These are phyloP conservation scores for Fusarium palustre DNA, from an alignment of 2,329 filamentous ascomycete genomes.

Conservation along the genomic window DNA sequence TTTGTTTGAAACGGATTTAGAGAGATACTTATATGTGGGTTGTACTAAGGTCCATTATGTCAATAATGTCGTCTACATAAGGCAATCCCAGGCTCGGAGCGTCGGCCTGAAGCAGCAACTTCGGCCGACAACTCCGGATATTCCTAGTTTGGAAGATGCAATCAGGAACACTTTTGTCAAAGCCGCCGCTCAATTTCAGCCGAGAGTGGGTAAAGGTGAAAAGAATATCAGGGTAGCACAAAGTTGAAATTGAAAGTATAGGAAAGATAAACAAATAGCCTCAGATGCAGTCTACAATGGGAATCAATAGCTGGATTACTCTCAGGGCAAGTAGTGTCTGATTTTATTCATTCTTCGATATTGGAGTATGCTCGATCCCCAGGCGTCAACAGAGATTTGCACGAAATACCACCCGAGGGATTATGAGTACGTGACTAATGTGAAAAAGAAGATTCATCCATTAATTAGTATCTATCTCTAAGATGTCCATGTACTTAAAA, in stretches of 20 bases:
- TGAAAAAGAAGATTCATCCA: background rate
- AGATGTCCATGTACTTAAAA: fast-evolving
- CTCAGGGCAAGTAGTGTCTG: too few relatives aligned
- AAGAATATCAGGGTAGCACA: background rate
- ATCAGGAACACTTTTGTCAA: background rate
- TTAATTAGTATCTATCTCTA: background rate
- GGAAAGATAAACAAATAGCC: too few relatives aligned
- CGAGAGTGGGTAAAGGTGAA: background rate
- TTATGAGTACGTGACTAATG: background rate
- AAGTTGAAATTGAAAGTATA: background rate
- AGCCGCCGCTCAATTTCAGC: background rate
- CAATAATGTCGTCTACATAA: background rate
- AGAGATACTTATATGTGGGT: conserved; percentile 2
- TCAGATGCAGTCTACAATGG: too few relatives aligned
- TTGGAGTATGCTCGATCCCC: too few relatives aligned
- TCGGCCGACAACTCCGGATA: conserved; percentile 8
- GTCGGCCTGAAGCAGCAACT: conserved; percentile 17
- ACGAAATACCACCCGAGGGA: too few relatives aligned
- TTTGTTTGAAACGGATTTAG: fast-evolving
- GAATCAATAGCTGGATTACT: too few relatives aligned
- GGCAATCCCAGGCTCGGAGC: conserved; percentile 3
- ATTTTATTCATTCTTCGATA: too few relatives aligned
- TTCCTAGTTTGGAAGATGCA: conserved; percentile 8
- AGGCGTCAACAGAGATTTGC: too few relatives aligned
- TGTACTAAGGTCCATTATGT: background rate